Conservation (phyloP, 2,329 filamentous ascomycete genomes). For the Fusarium avenaceum region DNA sequence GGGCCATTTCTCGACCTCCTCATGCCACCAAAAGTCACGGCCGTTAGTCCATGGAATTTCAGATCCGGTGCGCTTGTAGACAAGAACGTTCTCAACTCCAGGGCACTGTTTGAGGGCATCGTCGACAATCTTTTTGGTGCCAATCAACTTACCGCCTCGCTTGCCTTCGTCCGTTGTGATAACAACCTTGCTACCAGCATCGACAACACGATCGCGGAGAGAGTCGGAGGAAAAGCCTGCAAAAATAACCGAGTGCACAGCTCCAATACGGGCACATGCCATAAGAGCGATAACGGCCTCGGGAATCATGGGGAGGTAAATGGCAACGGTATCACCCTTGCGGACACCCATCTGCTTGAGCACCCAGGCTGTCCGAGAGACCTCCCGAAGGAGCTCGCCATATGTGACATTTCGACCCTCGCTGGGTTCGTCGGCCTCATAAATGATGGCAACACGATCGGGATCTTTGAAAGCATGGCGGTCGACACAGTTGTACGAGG, state of each 20-base stretch:
- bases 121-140: constrained; percentile 99
- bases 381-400: constrained; percentile 90
- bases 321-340: constrained; percentile 96
- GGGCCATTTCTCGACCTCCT: constrained; percentile 97
- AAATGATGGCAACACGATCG: constrained; percentile 95
- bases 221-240: constrained; percentile 98
- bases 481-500: constrained; percentile 97
- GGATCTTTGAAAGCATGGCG: constrained; percentile 96
- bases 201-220: constrained; percentile 91
- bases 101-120: constrained; percentile 97
- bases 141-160: constrained; percentile 96
- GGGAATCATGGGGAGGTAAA: constrained; percentile 99
- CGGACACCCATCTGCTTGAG: constrained; percentile 95
- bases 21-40: constrained; percentile 97
- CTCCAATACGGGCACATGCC: constrained; percentile 91
- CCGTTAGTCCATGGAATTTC: constrained; percentile 92
- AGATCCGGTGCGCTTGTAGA: constrained; percentile 94
- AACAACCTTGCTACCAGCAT: constrained; percentile 91
- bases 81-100: constrained; percentile 84
- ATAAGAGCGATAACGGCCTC: constrained; percentile 93
- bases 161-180: constrained; percentile 98
- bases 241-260: constrained; percentile 97
- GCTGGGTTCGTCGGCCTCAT: constrained; percentile 92
- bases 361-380: constrained; percentile 87
- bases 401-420: constrained; percentile 94